Base-by-base conservation (phyloP, 176 grass and related monocot species). In the Oryza meyeriana region DNA sequence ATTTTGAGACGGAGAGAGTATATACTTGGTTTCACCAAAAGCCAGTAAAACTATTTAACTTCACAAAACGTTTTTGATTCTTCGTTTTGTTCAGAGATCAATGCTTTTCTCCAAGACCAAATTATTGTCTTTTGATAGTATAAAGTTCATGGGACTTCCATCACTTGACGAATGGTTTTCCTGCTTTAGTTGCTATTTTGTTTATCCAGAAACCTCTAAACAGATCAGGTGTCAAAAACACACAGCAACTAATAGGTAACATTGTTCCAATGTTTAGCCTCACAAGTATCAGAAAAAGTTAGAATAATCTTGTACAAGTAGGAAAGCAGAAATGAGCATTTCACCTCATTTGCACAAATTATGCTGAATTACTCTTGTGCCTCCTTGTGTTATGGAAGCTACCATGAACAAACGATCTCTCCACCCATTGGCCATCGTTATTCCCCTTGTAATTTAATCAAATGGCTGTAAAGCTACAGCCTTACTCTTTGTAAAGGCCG, bases 21-120 rank as follows among this genome's bases (percentile, higher is more conserved):
- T 50, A 14, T 26, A 64, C 35, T 31, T 81, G 36, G 67, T 44
- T 31, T 71, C 27, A 33, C 55, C 36, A 62, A 17, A 48, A 26
- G 8, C 24, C 13, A 64, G 3, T 72, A 18, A 82, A 62, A 25
- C 33, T 27, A 61, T 71, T 30, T 48, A 63, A 62, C 27, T 73
- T 61, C 57, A 44, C 64, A 14, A 65, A 74, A 64, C 22, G 1
- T 40, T 58, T 31, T 47, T 83, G 29, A 58, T 52, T 83, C n/a
- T 55, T 66, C 71, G 66, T 75, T 75, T 75, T 64, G 26, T 75
- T 28, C 39, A 48, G 81, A 65, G 40, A 73, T 75, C 81, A 83
- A 83, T 45, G 61, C 31, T 47, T 48, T 79, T 14, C 70, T 35
- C 16, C 55, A 47, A 74, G 71, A 74, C 30, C 71, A 33, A 55